phyloP scores from a whole-genome alignment of 495 filamentous ascomycete genomes.

The Hyphodiscus hymeniophilus region DNA sequence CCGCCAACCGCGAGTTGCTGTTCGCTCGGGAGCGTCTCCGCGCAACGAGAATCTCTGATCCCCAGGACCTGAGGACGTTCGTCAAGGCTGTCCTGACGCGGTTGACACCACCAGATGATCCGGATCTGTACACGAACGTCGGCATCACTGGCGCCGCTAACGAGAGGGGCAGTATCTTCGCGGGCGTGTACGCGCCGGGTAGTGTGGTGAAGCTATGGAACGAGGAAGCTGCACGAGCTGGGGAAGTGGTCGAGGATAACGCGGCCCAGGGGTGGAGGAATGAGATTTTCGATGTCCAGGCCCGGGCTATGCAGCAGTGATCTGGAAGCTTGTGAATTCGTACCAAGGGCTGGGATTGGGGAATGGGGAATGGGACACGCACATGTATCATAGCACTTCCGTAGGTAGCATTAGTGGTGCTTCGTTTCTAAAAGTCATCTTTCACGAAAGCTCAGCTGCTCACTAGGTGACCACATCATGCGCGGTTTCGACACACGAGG shows the following conservation, averaged over 20 bases:
- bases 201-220: conserved; percentile 83
- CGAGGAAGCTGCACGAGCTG: conserved; percentile 61
- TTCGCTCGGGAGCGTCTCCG: conserved; percentile 81
- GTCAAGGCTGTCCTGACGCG: conserved; percentile 71
- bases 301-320: conserved; percentile 4
- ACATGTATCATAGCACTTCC: background rate
- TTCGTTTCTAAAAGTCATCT: no score
- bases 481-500: no score
- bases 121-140: conserved; percentile 63
- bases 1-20: conserved; percentile 74
- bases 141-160: conserved; percentile 41
- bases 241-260: conserved; percentile 55
- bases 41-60: conserved; percentile 74
- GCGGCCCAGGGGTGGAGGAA: conserved; percentile 73
- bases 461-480: no score
- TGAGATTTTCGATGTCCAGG: conserved; percentile 68
- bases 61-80: conserved; percentile 72
- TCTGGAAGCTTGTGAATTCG: background rate
- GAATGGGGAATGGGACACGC: background rate
- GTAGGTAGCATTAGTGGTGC: no score
- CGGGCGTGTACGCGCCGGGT: conserved; percentile 77
- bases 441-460: no score
- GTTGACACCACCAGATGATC: conserved; percentile 57
- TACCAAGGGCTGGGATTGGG: background rate
- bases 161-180: conserved; percentile 54